Conservation (phyloP, 2,329 filamentous ascomycete genomes). For the Talaromyces verruculosus region DNA sequence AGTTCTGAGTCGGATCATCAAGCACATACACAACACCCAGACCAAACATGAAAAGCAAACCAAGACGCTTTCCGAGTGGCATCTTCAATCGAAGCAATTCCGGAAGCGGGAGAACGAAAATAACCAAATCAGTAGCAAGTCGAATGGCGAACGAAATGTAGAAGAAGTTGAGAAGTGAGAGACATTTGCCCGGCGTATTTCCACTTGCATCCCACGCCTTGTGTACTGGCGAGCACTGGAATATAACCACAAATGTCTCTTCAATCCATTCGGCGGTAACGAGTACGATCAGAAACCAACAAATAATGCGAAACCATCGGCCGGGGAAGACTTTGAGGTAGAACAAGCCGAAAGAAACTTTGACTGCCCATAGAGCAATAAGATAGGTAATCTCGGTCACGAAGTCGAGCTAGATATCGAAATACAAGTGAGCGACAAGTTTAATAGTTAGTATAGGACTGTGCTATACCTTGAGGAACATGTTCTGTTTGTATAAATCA, state of each 20-base stretch:
- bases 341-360: conserved; percentile 28
- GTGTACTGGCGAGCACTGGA: conserved; percentile 26
- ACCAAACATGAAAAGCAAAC: conserved; percentile 27
- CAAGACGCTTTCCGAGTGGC: conserved; percentile 23
- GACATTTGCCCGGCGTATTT: conserved; percentile 22
- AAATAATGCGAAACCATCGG: conserved; percentile 23
- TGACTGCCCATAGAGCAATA: conserved; percentile 35
- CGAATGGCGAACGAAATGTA: conserved; percentile 26
- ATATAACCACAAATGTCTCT: conserved; percentile 65
- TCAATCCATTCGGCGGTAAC: conserved; percentile 66
- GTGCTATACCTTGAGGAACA: conserved; percentile 26
- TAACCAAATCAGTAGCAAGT: conserved; percentile 24
- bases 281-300: conserved; percentile 23
- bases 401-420: conserved; percentile 24
- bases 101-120: conserved; percentile 26
- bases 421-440: neutral
- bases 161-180: conserved; percentile 23
- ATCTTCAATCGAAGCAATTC: conserved; percentile 24
- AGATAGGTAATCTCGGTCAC: conserved; percentile 28
- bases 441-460: neutral
- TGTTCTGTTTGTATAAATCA: conserved; percentile 1
- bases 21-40: conserved; percentile 24
- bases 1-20: neutral
- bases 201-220: conserved; percentile 25
- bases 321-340: conserved; percentile 29